Percentiles rank a stretch among this genome's conserved stretches.
Conservation (phyloP, 345 rosid genomes). For the Eucalyptus victrix region DNA sequence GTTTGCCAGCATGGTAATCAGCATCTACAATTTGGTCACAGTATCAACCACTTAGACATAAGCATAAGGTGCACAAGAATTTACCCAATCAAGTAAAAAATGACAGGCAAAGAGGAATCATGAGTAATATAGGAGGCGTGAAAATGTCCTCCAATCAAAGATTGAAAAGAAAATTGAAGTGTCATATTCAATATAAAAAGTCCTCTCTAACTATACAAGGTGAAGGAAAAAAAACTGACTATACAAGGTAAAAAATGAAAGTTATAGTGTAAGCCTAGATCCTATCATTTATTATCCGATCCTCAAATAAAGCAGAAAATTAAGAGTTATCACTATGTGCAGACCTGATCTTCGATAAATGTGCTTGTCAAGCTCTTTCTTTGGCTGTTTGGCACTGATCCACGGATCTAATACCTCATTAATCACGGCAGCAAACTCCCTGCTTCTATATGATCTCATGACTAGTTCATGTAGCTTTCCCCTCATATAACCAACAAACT, state of each 20-base stretch:
- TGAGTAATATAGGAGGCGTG: background rate
- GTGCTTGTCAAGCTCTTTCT: slow-evolving; percentile 72
- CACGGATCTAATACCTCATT: slow-evolving; percentile 98
- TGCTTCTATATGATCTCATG: slow-evolving; percentile 89
- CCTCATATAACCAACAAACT: slow-evolving; percentile 84
- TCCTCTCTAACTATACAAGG: background rate
- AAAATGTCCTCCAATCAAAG: background rate
- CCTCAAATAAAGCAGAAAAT: background rate
- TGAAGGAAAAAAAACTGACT: background rate
- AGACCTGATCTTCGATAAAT: slow-evolving; percentile 79
- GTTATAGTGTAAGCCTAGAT: background rate
- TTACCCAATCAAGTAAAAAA: background rate
- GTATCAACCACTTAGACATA: background rate
- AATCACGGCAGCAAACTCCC: slow-evolving; percentile 94
- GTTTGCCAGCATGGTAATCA: slow-evolving; percentile 56
- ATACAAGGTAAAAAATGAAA: background rate
- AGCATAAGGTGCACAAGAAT: background rate
- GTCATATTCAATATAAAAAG: background rate
- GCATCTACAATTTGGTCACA: slow-evolving; percentile 24
- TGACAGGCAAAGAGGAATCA: background rate
- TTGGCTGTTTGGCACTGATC: slow-evolving; percentile 90
- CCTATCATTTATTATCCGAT: background rate
- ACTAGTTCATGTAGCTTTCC: slow-evolving; percentile 94
- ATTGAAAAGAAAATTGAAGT: background rate
- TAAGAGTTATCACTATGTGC: background rate